phyloP scores from a whole-genome alignment of 1,139 yeast species.

The Zhuliangozyma blackwelliae region DNA sequence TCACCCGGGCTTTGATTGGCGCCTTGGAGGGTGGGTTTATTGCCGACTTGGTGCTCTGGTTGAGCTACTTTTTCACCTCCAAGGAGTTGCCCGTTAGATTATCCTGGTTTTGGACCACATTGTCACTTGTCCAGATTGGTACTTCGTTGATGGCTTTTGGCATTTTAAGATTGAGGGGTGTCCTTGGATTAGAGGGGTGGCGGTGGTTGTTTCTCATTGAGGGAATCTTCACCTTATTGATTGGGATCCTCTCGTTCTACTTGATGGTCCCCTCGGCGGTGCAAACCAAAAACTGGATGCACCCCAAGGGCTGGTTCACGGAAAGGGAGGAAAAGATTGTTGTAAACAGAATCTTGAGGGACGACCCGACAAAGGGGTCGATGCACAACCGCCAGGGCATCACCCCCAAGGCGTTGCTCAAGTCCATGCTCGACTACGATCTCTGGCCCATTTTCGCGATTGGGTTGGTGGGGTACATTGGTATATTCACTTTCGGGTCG shows the following conservation, averaged over 20 bases:
- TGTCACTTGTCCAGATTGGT: slow-evolving; percentile 22
- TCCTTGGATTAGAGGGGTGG: slow-evolving; percentile 47
- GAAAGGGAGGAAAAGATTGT: slow-evolving; percentile 59
- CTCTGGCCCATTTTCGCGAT: slow-evolving; percentile 56
- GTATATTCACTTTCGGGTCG: slow-evolving; percentile 26
- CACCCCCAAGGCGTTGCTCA: slow-evolving; percentile 31
- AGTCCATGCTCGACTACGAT: slow-evolving; percentile 49
- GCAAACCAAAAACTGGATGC: slow-evolving; percentile 50
- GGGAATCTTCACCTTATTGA: slow-evolving; percentile 50
- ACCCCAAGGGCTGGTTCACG: slow-evolving; percentile 59
- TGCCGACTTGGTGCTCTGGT: slow-evolving; percentile 27
- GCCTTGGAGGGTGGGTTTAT: slow-evolving; percentile 29
- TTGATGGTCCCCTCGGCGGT: slow-evolving; percentile 59
- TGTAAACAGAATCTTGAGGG: slow-evolving; percentile 59
- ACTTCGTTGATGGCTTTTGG: slow-evolving; percentile 39
- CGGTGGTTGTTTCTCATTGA: slow-evolving; percentile 63
- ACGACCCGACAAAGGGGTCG: slow-evolving; percentile 67
- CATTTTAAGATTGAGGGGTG: slow-evolving; percentile 22
- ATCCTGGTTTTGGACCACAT: slow-evolving; percentile 16
- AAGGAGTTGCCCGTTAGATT: slow-evolving; percentile 24
- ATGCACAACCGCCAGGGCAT: slow-evolving; percentile 64
- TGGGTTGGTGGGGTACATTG: slow-evolving; percentile 47
- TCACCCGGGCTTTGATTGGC: slow-evolving; percentile 26
- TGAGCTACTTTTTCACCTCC: slow-evolving; percentile 24
- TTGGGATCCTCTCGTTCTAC: slow-evolving; percentile 52